Evolutionary conservation across 2,329 filamentous ascomycete species (phyloP).

Genomic region (Lachnellula cervina): DNA sequence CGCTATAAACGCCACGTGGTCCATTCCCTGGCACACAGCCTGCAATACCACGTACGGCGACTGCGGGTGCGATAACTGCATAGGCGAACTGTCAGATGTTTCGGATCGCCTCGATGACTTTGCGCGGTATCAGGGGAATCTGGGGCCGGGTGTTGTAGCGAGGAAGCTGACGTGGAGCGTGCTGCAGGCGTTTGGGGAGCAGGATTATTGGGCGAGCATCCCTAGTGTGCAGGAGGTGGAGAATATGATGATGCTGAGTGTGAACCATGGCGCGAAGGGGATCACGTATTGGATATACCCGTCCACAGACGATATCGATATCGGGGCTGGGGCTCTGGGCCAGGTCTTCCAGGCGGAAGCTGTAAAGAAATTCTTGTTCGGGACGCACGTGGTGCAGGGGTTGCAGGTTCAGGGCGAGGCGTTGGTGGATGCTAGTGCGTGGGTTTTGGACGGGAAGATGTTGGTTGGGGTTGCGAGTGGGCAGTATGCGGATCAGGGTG

Average conservation of each 20-base stretch:
- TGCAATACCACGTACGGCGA: slow-evolving; percentile 46
- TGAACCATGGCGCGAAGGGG: slow-evolving; percentile 46
- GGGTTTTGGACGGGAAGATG: slow-evolving; percentile 34
- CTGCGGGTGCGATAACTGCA: slow-evolving; percentile 47
- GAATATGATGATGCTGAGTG: slow-evolving; percentile 41
- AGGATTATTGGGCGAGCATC: slow-evolving; percentile 42
- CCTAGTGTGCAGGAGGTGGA: slow-evolving; percentile 41
- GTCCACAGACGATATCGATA: slow-evolving; percentile 24
- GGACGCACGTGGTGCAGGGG: slow-evolving; percentile 17
- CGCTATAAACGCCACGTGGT: slow-evolving; percentile 41
- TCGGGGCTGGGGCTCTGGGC: slow-evolving; percentile 35
- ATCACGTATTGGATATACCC: slow-evolving; percentile 45
- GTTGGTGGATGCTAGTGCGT: slow-evolving; percentile 36
- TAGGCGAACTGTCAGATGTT: slow-evolving; percentile 25
- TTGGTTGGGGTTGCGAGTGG: slow-evolving; percentile 37
- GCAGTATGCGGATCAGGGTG: slow-evolving; percentile 23
- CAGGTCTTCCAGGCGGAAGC: slow-evolving; percentile 33
- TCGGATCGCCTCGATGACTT: slow-evolving; percentile 38
- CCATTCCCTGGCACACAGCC: slow-evolving; percentile 38
- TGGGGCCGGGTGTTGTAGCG: slow-evolving; percentile 19
- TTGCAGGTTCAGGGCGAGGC: slow-evolving; percentile 10
- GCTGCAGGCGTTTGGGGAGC: slow-evolving; percentile 44
- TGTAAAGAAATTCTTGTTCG: slow-evolving; percentile 36
- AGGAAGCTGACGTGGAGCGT: slow-evolving; percentile 44
- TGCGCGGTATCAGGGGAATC: slow-evolving; percentile 34